A percentile compares a stretch with the other conserved stretches of the same genome.
Evolutionary conservation across 768 basidiomycete species (phyloP).

Genomic region (Fomitopsis serialis): DNA sequence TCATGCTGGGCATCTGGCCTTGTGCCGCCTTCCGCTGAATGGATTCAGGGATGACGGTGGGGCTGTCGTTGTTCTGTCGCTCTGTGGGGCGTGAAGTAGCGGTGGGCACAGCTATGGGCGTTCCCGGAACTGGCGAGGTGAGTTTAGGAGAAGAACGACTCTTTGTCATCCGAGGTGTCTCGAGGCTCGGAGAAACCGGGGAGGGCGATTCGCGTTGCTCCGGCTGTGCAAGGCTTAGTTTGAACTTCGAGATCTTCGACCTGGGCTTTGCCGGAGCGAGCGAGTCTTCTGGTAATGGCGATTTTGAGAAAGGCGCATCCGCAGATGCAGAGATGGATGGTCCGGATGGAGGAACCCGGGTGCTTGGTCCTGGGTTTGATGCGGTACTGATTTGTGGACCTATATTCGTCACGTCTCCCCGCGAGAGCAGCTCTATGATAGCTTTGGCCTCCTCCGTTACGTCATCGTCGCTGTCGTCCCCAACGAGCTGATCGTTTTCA

Average conservation of each 20-base stretch:
- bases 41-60: constrained; percentile 1
- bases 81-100: constrained; percentile 1
- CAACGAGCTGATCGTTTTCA: constrained; percentile 21
- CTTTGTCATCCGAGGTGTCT: constrained; percentile 12
- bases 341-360: background rate
- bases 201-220: background rate
- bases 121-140: constrained; percentile 3
- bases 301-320: background rate
- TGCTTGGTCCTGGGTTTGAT: background rate
- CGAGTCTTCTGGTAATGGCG: background rate
- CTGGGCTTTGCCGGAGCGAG: background rate
- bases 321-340: background rate
- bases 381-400: constrained; percentile 12
- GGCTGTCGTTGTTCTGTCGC: background rate
- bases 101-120: constrained; percentile 12
- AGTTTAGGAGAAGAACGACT: constrained; percentile 22
- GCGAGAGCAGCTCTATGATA: constrained; percentile 22
- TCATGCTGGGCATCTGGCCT: constrained; percentile 15
- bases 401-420: constrained; percentile 26
- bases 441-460: constrained; percentile 19
- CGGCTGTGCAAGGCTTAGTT: constrained; percentile 9
- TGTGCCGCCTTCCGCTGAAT: background rate
- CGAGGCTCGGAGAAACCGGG: background rate
- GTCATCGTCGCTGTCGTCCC: constrained; percentile 26
- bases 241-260: constrained; percentile 17